Evolutionary conservation across 2,329 filamentous ascomycete genomes (phyloP).

Genomic region (Aspergillus sojae): DNA sequence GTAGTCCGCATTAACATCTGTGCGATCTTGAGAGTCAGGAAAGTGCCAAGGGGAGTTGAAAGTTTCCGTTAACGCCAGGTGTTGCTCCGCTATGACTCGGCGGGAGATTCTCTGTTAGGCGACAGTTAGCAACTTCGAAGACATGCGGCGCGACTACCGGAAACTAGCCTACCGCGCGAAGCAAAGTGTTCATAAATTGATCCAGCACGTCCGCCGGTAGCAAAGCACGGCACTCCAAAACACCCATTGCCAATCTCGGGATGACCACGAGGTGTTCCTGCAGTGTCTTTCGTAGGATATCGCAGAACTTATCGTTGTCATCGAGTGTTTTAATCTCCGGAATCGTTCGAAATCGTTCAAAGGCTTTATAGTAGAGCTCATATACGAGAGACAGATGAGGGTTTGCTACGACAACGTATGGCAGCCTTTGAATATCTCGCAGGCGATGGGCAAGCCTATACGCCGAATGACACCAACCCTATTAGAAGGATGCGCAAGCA

Average conservation of each 20-base stretch:
- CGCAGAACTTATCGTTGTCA: conserved; percentile 87
- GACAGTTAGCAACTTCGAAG: not conserved
- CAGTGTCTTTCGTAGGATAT: conserved; percentile 75
- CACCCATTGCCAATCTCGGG: conserved; percentile 89
- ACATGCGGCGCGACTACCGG: conserved; percentile 13
- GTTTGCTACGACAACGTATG: conserved; percentile 96
- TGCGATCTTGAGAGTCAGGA: conserved; percentile 70
- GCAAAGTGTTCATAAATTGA: conserved; percentile 90
- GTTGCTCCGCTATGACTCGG: conserved; percentile 95
- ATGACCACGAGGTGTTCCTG: conserved; percentile 91
- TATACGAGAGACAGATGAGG: conserved; percentile 92
- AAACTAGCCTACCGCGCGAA: conserved; percentile 71
- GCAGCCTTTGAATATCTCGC: conserved; percentile 94
- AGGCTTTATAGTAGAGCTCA: conserved; percentile 95
- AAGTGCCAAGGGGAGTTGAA: conserved; percentile 91
- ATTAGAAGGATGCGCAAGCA: conserved; percentile 5
- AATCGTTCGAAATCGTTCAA: conserved; percentile 83
- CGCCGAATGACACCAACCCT: not conserved
- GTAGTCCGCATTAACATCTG: conserved; percentile 72
- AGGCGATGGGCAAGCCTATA: conserved; percentile 84
- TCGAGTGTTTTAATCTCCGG: conserved; percentile 81
- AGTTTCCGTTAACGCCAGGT: conserved; percentile 90
- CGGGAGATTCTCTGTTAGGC: conserved; percentile 77
- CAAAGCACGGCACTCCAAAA: conserved; percentile 82
- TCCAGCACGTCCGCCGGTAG: conserved; percentile 83